Evolutionary conservation across 2,329 filamentous ascomycete genomes (phyloP), one percentile per base, ranked within the genome.

Genomic region (Diaporthe batatas): DNA sequence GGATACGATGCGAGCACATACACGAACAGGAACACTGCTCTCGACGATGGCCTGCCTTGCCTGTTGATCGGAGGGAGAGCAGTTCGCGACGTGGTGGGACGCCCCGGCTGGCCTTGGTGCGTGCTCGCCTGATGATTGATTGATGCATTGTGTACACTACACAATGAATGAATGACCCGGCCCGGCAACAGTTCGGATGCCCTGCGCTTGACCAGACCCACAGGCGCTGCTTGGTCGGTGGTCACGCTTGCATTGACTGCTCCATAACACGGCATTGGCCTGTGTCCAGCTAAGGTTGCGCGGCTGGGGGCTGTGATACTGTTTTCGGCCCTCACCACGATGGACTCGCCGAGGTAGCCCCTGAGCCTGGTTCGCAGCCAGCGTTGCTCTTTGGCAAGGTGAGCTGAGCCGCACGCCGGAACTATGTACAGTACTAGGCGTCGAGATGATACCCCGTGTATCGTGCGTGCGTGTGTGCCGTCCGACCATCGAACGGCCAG

Each of bases 281-380:
- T 42, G 32, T 62, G 49, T 44, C 44, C 68, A 42, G 44, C 18
- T 23, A 62, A 23, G 55, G 58, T 70, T 70, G 68, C 68, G 44
- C 68, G 55, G 55, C 47, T 32, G 14, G 39, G 62, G 62, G 62
- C 62, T 62, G 68, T 70, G 44, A 23, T 23, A 70, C 68, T 62
- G 54, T 34, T 53, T 62, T 29, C 25, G 67, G 53, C 53, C 42
- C 21, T 59, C 21, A 59, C 16, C 21, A 59, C 16, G 68, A 32
- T 70, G 68, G 49, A 62, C 42, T 62, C 32, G 55, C 68, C 68
- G 55, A 70, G 32, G 23, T 62, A 12, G 6, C 36, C 32, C 68
- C 55, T 64, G 68, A 44, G 36, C 49, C 44, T 54, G 47, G 5
- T 23, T 25, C 29, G 14, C 21, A 16, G 5, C n/a, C 55, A 42